Evolutionary conservation across 148 eudicot species (phyloP).

Genomic region (Vaccinium vitisidaea): DNA sequence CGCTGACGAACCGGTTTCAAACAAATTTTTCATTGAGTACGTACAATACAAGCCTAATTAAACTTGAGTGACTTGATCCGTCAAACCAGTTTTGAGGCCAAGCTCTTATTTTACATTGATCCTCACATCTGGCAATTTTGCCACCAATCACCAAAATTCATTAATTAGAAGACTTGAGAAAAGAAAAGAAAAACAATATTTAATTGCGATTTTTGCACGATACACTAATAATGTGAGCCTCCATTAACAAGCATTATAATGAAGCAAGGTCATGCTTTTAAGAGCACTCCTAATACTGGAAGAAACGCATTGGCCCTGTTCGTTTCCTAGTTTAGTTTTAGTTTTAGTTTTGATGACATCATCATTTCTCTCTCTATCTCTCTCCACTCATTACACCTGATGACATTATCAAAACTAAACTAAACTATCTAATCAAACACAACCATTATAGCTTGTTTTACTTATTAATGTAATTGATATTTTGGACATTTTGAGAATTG

Average conservation of each 20-base stretch:
- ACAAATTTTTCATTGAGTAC: too few relatives aligned
- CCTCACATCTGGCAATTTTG: neutral
- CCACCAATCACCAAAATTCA: neutral
- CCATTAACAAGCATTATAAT: slow-evolving; percentile 11
- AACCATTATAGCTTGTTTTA: neutral
- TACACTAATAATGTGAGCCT: neutral
- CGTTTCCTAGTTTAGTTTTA: too few relatives aligned
- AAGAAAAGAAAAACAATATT: neutral
- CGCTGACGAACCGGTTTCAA: too few relatives aligned
- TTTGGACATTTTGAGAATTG: neutral
- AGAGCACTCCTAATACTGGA: neutral
- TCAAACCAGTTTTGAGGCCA: neutral
- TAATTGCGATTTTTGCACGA: neutral
- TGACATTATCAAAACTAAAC: too few relatives aligned
- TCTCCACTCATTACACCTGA: too few relatives aligned
- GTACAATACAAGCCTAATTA: too few relatives aligned
- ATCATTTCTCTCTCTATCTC: too few relatives aligned
- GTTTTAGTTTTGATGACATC: too few relatives aligned
- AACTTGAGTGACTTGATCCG: too few relatives aligned
- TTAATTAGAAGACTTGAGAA: neutral
- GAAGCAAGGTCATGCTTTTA: neutral
- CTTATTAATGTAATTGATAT: neutral
- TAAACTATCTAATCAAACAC: too few relatives aligned
- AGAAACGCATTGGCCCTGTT: too few relatives aligned
- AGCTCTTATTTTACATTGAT: neutral